A percentile compares a stretch with the other conserved stretches of the same genome.
phyloP scores from a whole-genome alignment of 768 basidiomycete genomes.

The Tricholoma terreum region DNA sequence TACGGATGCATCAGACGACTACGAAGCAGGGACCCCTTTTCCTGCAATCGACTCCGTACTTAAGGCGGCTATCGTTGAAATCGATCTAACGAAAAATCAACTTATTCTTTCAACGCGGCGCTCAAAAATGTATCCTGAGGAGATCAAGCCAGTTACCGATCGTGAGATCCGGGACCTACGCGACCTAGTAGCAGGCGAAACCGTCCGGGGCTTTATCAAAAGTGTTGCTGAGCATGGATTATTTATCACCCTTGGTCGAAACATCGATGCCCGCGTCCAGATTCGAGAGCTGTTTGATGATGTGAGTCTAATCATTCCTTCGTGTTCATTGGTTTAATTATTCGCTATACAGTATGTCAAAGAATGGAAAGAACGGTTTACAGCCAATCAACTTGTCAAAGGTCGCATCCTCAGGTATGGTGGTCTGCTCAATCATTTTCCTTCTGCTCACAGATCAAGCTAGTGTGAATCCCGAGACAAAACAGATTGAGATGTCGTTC shows the following conservation, averaged over 20 bases:
- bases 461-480: slow-evolving; percentile 68
- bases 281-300: slow-evolving; percentile 94
- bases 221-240: slow-evolving; percentile 83
- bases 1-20: slow-evolving; percentile 82
- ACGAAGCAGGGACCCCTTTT: slow-evolving; percentile 52
- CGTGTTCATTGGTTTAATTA: not conserved
- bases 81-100: slow-evolving; percentile 65
- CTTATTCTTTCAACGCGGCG: slow-evolving; percentile 78
- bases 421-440: not conserved
- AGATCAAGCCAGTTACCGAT: slow-evolving; percentile 52
- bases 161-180: slow-evolving; percentile 59
- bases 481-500: slow-evolving; percentile 90
- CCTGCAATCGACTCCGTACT: slow-evolving; percentile 65
- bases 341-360: slow-evolving; percentile 73
- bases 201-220: slow-evolving; percentile 88
- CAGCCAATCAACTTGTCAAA: slow-evolving; percentile 77
- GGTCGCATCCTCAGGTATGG: slow-evolving; percentile 79
- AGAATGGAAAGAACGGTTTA: slow-evolving; percentile 88
- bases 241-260: slow-evolving; percentile 81
- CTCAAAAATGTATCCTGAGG: slow-evolving; percentile 62
- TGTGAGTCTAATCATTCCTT: slow-evolving; percentile 31
- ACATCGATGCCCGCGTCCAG: slow-evolving; percentile 88
- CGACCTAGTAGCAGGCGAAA: slow-evolving; percentile 68
- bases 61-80: slow-evolving; percentile 64
- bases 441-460: slow-evolving; percentile 3